Conservation (phyloP, 2,329 filamentous ascomycete genomes). For the Colletotrichum navitas region DNA sequence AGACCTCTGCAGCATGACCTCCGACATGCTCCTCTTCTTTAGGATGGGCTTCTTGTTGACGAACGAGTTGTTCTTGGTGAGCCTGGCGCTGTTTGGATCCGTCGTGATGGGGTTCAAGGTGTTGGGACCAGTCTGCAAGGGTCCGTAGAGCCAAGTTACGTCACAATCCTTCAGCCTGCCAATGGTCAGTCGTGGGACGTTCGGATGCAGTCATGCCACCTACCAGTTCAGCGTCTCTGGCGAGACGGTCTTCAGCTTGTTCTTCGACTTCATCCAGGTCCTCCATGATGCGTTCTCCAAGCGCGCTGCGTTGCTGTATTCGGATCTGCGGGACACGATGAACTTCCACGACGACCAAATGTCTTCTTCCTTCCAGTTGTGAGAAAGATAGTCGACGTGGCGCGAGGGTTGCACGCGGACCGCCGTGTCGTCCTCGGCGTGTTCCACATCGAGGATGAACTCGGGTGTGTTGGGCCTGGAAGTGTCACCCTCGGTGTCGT, state of each 20-base stretch:
- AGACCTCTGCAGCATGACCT: slow-evolving; percentile 92
- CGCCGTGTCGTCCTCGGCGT: slow-evolving; percentile 84
- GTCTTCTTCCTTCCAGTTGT: slow-evolving; percentile 94
- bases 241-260: slow-evolving; percentile 86
- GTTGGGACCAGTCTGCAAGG: slow-evolving; percentile 79
- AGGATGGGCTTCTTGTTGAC: slow-evolving; percentile 88
- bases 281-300: slow-evolving; percentile 98
- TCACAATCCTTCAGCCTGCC: slow-evolving; percentile 94
- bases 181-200: slow-evolving; percentile 31
- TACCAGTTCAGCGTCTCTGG: slow-evolving; percentile 96
- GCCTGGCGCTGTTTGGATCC: slow-evolving; percentile 54
- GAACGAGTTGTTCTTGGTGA: slow-evolving; percentile 73
- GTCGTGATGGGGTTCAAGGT: slow-evolving; percentile 63
- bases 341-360: slow-evolving; percentile 98
- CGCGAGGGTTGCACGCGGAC: slow-evolving; percentile 81
- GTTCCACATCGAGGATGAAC: slow-evolving; percentile 57
- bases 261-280: slow-evolving; percentile 94
- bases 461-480: slow-evolving; percentile 71
- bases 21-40: slow-evolving; percentile 96
- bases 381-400: slow-evolving; percentile 95
- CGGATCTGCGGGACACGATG: slow-evolving; percentile 82
- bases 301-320: slow-evolving; percentile 84
- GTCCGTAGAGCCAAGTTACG: slow-evolving; percentile 97
- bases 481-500: slow-evolving; percentile 63
- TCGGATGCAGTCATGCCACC: slow-evolving; percentile 49